Percentiles rank a stretch among this genome's conserved stretches.
Conservation (phyloP, 164 flowering plant species). For the grape (Vitis vinifera) region ASM3070453v1 NC_081815.1:7677001-7677500, state of each 20-base stretch:
- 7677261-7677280: conserved; percentile 36
- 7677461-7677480: conserved; percentile 23
- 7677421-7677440: conserved; percentile 42
- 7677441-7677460: conserved; percentile 17
- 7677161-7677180: conserved; percentile 8
- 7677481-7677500: conserved; percentile 10
- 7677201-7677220: conserved; percentile 62
- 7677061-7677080: not conserved
- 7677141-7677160: no score
- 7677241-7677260: conserved; percentile 51
- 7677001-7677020: no score
- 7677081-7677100: not conserved
- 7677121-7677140: no score
- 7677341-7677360: not conserved
- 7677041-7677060: not conserved
- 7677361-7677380: not conserved
- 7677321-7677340: conserved; percentile 11
- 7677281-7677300: conserved; percentile 20
- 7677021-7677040: not conserved
- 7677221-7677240: conserved; percentile 66
- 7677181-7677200: conserved; percentile 56
- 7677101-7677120: no score
- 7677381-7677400: not conserved
- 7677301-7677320: conserved; percentile 10
- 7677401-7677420: conserved; percentile 8